Base-by-base conservation (phyloP, 2,329 filamentous ascomycete genomes). In the Clathrospora elynae region DNA sequence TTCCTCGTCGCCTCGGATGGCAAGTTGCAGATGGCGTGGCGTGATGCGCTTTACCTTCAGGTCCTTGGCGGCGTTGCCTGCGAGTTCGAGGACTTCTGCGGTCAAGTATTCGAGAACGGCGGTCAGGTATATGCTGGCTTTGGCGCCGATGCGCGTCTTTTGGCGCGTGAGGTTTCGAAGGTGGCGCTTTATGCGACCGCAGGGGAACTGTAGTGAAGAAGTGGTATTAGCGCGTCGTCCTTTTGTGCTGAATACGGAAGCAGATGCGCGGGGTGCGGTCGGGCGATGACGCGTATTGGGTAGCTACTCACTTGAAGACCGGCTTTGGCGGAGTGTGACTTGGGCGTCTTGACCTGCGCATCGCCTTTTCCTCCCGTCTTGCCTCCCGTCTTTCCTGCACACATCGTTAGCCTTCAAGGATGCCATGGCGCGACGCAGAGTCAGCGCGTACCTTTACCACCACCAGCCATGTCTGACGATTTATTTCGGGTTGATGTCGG, bases 31-130 rank as follows among this genome's bases (percentile, higher is more conserved):
- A 74, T 99, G 93, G 73, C 93, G 91, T 42, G 93, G 93, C 9
- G 92, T 97, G 75, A 99, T 99, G 75, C 93, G 93, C 85, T 97
- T 99, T 78, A 97, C 93, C 78, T 97, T 99, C 70, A 97, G 87
- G 74, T 99, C 93, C 82, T 97, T 97, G 74, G 93, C 93, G 39
- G 93, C 93, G 73, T 99, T 99, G 74, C 93, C 93, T 72, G 93
- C 93, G 57, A 99, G 81, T 75, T 99, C 93, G 64, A 99, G 87
- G 32, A 99, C 92, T 83, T 99, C 92, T 55, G 92, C 92, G 49
- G 93, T 96, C 60, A 99, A 80, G 73, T 99, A 99, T 78, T 99
- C 93, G 55, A 99, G 87, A 43, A 99, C 93, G 29, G 93, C 93
- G 35, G 93, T 97, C 52, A 97, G 90, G 72, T 99, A 99, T 64